These are phyloP conservation scores for Mortierella sp. DNA, from an alignment of 371 early-diverging fungal species.

Conservation along the genomic window DNA sequence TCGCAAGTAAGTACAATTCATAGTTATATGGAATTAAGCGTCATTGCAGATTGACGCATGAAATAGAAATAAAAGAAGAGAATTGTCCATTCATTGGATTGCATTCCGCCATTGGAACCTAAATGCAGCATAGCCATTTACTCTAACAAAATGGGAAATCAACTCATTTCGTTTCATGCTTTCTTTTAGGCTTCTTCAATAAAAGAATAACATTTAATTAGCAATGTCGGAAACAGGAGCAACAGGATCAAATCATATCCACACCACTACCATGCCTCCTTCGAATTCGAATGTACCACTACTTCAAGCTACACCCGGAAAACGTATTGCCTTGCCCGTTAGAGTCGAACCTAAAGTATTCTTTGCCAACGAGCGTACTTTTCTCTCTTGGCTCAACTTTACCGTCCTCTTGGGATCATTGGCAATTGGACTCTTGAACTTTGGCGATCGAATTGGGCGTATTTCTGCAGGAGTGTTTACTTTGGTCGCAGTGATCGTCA, in stretches of 20 bases:
- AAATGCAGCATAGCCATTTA: not conserved
- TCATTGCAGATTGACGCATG: too few species aligned
- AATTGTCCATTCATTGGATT: too few species aligned
- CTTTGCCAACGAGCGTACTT: slow-evolving; percentile 98
- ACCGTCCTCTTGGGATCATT: slow-evolving; percentile 78
- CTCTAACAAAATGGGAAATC: not conserved
- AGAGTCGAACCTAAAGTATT: slow-evolving; percentile 98
- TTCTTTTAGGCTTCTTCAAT: not conserved
- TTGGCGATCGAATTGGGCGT: slow-evolving; percentile 79
- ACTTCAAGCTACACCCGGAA: slow-evolving; percentile 58
- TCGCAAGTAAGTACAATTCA: too few species aligned
- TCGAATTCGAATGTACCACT: slow-evolving; percentile 43
- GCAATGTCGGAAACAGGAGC: slow-evolving; percentile 22
- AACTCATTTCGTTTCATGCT: not conserved
- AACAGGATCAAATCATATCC: slow-evolving; percentile 16
- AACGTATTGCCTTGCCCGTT: slow-evolving; percentile 82
- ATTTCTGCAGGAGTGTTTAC: slow-evolving; percentile 86
- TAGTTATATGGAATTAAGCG: too few species aligned
- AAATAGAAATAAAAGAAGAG: too few species aligned
- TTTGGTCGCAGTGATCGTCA: slow-evolving; percentile 77
- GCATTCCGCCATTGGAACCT: too few species aligned
- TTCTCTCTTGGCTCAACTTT: slow-evolving; percentile 88
- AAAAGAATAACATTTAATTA: not conserved
- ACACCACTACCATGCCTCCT: slow-evolving; percentile 37
- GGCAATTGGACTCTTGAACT: slow-evolving; percentile 82